These are phyloP conservation scores for Grifola frondosa DNA, from an alignment of 1,284 basidiomycete species.

Conservation along the genomic window DNA sequence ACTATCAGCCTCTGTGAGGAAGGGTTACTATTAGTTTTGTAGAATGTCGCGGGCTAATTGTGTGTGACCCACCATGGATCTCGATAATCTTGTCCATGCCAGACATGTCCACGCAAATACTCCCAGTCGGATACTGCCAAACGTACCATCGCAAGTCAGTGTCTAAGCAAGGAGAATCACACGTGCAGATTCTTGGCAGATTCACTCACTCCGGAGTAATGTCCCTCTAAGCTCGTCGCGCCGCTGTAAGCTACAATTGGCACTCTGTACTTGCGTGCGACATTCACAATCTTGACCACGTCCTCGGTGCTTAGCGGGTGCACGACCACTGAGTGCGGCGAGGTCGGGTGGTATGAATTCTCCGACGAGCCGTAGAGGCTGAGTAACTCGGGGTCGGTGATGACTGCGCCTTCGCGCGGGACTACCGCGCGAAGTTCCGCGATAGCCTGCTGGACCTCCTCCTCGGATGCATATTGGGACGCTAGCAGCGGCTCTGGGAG, in stretches of 20 bases:
- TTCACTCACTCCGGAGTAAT: slow-evolving; percentile 58
- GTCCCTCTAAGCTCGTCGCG: slow-evolving; percentile 59
- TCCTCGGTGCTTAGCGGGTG: slow-evolving; percentile 50
- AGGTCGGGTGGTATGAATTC: slow-evolving; percentile 65
- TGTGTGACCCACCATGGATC: slow-evolving; percentile 57
- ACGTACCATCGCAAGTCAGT: no score
- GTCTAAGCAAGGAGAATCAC: no score
- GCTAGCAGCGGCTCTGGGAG: slow-evolving; percentile 5
- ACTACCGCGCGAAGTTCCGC: slow-evolving; percentile 50
- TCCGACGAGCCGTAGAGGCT: slow-evolving; percentile 62
- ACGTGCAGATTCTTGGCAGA: not conserved
- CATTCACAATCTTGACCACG: slow-evolving; percentile 55
- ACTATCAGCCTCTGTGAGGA: slow-evolving; percentile 50
- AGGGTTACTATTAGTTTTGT: not conserved
- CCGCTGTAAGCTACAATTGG: slow-evolving; percentile 60
- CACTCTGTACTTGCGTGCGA: slow-evolving; percentile 55
- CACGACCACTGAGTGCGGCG: slow-evolving; percentile 66
- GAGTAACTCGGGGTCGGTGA: slow-evolving; percentile 50
- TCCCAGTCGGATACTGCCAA: slow-evolving; percentile 52
- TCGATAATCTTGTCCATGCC: slow-evolving; percentile 82
- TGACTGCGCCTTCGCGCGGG: slow-evolving; percentile 44
- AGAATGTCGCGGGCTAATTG: not conserved
- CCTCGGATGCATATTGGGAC: slow-evolving; percentile 17
- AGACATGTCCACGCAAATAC: slow-evolving; percentile 84
- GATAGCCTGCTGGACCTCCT: slow-evolving; percentile 54